Conservation (phyloP, 208 protist species). For the Lotmaria passim region DNA sequence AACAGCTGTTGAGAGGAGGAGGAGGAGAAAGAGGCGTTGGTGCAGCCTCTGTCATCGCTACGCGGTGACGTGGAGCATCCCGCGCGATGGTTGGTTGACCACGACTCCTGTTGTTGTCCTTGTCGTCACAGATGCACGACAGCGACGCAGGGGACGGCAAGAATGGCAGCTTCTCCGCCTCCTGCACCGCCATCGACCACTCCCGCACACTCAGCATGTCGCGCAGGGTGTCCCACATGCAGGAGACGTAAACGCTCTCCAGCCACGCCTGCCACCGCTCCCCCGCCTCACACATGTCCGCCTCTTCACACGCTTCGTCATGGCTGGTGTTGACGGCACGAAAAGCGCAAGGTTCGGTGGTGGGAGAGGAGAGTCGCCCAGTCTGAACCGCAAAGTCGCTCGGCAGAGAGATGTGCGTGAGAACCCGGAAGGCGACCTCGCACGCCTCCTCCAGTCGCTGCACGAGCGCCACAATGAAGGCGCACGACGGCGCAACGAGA, state of each 20-base stretch:
- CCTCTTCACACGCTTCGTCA: too few relatives aligned
- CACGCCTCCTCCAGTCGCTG: conserved; percentile 34
- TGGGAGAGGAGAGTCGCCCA: too few relatives aligned
- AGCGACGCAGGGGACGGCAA: conserved; percentile 4
- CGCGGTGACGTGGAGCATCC: too few relatives aligned
- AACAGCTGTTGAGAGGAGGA: too few relatives aligned
- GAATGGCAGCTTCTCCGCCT: conserved; percentile 13
- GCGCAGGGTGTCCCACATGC: conserved; percentile 21
- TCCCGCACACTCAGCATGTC: conserved; percentile 12
- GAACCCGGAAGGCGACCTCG: conserved; percentile 18
- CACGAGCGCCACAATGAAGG: conserved; percentile 37
- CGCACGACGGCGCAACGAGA: conserved; percentile 52
- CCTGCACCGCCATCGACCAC: conserved; percentile 14
- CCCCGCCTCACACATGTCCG: too few relatives aligned
- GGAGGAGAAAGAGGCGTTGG: neutral
- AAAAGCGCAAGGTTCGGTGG: too few relatives aligned
- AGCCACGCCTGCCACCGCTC: conserved; percentile 26
- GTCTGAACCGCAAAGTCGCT: too few relatives aligned
- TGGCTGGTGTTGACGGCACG: neutral
- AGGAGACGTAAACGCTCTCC: conserved; percentile 7
- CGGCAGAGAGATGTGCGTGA: conserved; percentile 8
- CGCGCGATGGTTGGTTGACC: too few relatives aligned
- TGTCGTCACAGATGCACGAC: neutral
- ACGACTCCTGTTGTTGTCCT: too few relatives aligned
- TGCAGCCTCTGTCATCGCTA: too few relatives aligned